Base-by-base conservation (phyloP, 1,139 yeast species). In the Yamadazyma jaroonii region DNA sequence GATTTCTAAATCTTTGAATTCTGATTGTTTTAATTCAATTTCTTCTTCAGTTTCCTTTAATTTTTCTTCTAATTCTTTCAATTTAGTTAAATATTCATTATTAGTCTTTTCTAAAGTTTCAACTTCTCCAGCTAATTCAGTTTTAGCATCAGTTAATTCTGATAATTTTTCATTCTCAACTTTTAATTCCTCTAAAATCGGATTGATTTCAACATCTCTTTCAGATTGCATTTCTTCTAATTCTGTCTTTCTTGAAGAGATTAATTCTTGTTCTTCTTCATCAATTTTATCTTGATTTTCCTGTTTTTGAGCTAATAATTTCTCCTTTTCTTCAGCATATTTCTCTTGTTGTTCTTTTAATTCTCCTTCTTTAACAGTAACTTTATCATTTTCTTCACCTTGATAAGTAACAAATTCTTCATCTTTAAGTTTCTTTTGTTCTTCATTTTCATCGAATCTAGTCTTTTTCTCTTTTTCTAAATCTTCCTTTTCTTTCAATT, bases 201-300 rank as follows among this genome's bases (percentile, higher is more conserved):
- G 77, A 42, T 60, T 56, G 45, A 71, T 56, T 25, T 58, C 52
- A 44, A 62, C 74, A 45, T 71, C 76, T 47, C 68, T 66, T 46
- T 70, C 71, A 2, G 62, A 62, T 52, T 74, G 78, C 56, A 75
- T 54, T 26, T 61, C 62, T 26, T 59, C 70, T 46, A 74, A 61
- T 46, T 74, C 77, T n/a, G 53, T 53, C 43, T 64, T 61, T 47
- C 78, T 67, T 20, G 61, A 63, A 25, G 53, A 48, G 38, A 67
- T 70, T 44, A 67, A 56, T 13, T 57, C 69, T 8, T 61, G 57
- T 49, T 73, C 79, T 49, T 74, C 75, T 14, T 57, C 53, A 40
- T 63, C 64, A 40, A 74, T 68, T 37, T 62, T 55, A 25, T 67
- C 69, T 47, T 67, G 68, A 40, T 70, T 66, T 24, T 59, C 69